Evolutionary conservation across 2,329 filamentous ascomycete species (phyloP), one percentile per base, ranked within the genome.

Genomic region (Botrytis elliptica): DNA sequence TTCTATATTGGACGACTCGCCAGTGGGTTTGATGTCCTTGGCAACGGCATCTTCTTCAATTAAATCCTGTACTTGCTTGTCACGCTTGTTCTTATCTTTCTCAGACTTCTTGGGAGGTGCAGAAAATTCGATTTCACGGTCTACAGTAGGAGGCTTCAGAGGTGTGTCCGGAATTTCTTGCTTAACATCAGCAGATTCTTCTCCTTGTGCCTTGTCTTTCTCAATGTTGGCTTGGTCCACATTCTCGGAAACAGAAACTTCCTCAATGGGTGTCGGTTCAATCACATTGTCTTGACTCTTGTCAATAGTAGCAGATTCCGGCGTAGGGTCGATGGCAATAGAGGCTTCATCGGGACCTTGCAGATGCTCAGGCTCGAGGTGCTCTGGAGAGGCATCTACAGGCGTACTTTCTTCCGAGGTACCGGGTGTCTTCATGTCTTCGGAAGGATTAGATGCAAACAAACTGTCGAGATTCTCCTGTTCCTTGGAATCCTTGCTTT

Each of bases 31-130:
- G 18, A 62, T 60, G 12, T 73, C 64, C 16, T 62, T 52, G 29
- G 40, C 1, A 9, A 33, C 44, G 22, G 9, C 25, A 9, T 49
- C 25, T n/a, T 74, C 71, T 59, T 75, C 71, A 70, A 52, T 59
- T 10, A 42, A 49, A 36, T 63, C 62, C 69, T 71, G 71, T 25
- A 46, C 25, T 40, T 75, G 40, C 49, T 52, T 59, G 29, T n/a
- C 49, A n/a, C 18, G 72, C 40, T 64, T 57, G 22, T 65, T 75
- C 42, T 75, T 77, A 33, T 84, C 84, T 75, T 73, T 76, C 66
- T 76, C 73, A 25, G 74, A 74, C 44, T 73, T 71, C 70, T 66
- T 71, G 8, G 36, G 36, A 40, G 59, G 59, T 33, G 60, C 20
- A 6, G 70, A 63, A n/a, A 72, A 44, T 22, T 66, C 60, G 12